These are phyloP conservation scores for Stipa capillata DNA, from an alignment of 176 grass and related monocot genomes.

Conservation along the genomic window DNA sequence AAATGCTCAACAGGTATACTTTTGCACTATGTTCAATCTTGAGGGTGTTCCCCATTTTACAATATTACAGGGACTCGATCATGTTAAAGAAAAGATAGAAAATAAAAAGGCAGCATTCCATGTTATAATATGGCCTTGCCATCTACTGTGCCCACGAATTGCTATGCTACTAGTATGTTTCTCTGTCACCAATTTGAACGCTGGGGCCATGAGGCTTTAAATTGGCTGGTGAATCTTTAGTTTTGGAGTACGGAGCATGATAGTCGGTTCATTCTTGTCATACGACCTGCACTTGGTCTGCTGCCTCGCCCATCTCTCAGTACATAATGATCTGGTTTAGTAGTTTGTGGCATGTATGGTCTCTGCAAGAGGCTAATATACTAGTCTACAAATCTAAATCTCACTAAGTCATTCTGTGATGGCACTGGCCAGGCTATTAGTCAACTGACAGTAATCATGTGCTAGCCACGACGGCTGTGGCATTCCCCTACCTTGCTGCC, in stretches of 20 bases:
- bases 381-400: neutral
- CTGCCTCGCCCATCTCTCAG: neutral
- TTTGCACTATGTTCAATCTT: neutral
- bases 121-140: neutral
- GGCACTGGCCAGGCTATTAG: neutral
- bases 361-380: neutral
- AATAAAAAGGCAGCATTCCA: neutral
- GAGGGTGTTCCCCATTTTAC: neutral
- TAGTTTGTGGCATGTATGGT: neutral
- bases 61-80: neutral
- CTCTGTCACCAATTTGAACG: neutral
- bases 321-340: neutral
- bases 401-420: neutral
- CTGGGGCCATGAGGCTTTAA: neutral
- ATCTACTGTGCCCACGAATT: neutral
- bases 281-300: neutral
- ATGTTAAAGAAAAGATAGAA: neutral
- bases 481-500: no score
- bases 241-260: neutral
- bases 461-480: neutral
- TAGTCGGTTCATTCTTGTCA: neutral
- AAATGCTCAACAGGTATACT: conserved; percentile 70
- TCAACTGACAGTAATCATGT: neutral
- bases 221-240: neutral
- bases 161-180: neutral